Conservation (phyloP, 2,329 filamentous ascomycete species). For the Elsinoe perseae region DNA sequence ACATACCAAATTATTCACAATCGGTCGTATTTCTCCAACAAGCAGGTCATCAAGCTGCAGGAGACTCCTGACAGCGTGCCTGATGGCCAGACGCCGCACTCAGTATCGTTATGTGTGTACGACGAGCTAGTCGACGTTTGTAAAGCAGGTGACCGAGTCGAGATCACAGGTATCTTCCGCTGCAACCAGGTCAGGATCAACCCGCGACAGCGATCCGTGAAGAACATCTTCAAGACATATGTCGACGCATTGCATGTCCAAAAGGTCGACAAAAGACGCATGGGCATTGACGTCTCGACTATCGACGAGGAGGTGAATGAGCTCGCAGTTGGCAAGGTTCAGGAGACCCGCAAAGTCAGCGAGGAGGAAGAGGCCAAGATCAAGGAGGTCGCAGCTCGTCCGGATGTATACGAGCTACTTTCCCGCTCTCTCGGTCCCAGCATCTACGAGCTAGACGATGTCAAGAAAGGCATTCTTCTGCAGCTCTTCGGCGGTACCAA, state of each 20-base stretch:
- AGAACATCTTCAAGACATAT: conserved; percentile 96
- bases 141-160: conserved; percentile 92
- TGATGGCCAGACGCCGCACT: conserved; percentile 93
- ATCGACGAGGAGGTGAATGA: conserved; percentile 76
- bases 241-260: conserved; percentile 93
- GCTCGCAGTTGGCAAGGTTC: conserved; percentile 60
- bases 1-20: conserved; percentile 99
- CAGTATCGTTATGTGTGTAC: conserved; percentile 91
- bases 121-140: conserved; percentile 96
- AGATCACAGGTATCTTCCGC: conserved; percentile 94
- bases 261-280: conserved; percentile 89
- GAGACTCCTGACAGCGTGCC: conserved; percentile 94
- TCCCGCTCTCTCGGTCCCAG: conserved; percentile 86
- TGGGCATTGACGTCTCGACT: conserved; percentile 85
- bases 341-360: conserved; percentile 75
- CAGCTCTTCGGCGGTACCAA: conserved; percentile 97
- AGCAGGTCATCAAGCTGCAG: conserved; percentile 97
- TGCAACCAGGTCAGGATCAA: conserved; percentile 91
- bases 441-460: conserved; percentile 95
- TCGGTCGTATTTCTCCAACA: conserved; percentile 87
- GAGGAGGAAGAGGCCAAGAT: conserved; percentile 88
- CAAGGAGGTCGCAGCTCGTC: conserved; percentile 64
- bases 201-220: conserved; percentile 82
- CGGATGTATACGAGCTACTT: conserved; percentile 88
- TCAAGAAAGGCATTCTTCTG: conserved; percentile 95